Percentiles rank a stretch among this genome's conserved stretches.
These are phyloP conservation scores for Fusarium pininemorale DNA, from an alignment of 2,329 filamentous ascomycete genomes.

Conservation along the genomic window DNA sequence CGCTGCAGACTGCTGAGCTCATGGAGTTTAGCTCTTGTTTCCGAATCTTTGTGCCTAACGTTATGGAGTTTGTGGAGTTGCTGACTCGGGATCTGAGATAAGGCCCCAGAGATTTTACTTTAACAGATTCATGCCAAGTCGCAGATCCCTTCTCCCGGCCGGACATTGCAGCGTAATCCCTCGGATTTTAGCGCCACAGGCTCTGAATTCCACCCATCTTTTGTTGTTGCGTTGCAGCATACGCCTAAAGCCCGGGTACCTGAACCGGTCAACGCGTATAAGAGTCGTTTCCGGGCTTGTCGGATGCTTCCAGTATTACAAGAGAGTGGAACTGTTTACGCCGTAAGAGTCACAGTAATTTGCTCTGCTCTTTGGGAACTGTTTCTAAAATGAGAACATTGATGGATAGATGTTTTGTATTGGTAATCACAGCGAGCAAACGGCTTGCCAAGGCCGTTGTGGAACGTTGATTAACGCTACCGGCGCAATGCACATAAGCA, in stretches of 20 bases:
- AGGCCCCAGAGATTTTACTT: conserved; percentile 15
- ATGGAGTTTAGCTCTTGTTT: conserved; percentile 36
- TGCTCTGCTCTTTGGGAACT: not conserved
- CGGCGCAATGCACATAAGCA: conserved; percentile 14
- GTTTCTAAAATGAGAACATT: conserved; percentile 1
- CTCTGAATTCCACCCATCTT: not conserved
- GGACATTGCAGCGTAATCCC: conserved; percentile 21
- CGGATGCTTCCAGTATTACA: not conserved
- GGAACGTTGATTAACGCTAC: not conserved
- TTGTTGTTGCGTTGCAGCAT: not conserved
- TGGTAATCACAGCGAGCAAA: conserved; percentile 8
- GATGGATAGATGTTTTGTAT: not conserved
- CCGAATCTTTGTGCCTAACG: conserved; percentile 20
- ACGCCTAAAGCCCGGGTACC: conserved; percentile 4
- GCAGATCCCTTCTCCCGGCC: conserved; percentile 2
- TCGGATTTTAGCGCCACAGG: conserved; percentile 17
- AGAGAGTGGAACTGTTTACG: conserved; percentile 6
- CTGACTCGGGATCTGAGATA: conserved; percentile 30
- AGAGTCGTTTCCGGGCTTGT: not conserved
- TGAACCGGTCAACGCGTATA: not conserved
- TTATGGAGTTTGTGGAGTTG: conserved; percentile 22
- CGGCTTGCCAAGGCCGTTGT: not conserved
- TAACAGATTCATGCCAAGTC: conserved; percentile 16
- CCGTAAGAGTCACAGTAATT: conserved; percentile 5
- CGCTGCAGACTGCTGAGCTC: conserved; percentile 11